Evolutionary conservation across 2,329 filamentous ascomycete genomes (phyloP).

Genomic region (Berkeleyomyces rouxiae): DNA sequence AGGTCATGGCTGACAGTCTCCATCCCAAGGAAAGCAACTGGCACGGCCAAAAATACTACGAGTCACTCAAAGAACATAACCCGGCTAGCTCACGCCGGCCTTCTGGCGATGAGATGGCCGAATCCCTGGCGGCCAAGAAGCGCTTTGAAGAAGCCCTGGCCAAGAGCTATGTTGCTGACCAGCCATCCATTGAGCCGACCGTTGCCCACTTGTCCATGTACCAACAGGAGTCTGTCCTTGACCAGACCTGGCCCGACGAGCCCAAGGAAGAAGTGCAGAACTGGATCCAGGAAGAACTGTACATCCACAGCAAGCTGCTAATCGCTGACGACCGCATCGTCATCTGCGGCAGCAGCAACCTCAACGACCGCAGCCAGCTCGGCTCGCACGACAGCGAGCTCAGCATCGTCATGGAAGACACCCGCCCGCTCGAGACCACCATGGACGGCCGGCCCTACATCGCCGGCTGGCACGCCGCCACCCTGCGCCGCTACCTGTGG

Average conservation of each 20-base stretch:
- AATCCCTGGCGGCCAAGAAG: constrained; percentile 27
- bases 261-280: constrained; percentile 63
- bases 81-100: constrained; percentile 32
- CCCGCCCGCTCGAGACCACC: constrained; percentile 46
- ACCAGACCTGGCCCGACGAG: constrained; percentile 67
- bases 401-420: constrained; percentile 78
- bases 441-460: constrained; percentile 69
- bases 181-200: constrained; percentile 22
- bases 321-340: constrained; percentile 77
- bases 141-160: constrained; percentile 21
- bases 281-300: constrained; percentile 91
- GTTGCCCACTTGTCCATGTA: constrained; percentile 69
- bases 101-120: constrained; percentile 29
- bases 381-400: constrained; percentile 85
- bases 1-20: constrained; percentile 51
- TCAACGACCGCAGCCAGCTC: constrained; percentile 80
- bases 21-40: constrained; percentile 56
- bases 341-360: constrained; percentile 73
- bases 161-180: constrained; percentile 13
- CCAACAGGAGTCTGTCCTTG: constrained; percentile 34
- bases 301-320: constrained; percentile 82
- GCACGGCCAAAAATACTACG: constrained; percentile 26
- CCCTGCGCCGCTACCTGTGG: constrained; percentile 69
- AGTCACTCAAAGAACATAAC: constrained; percentile 10
- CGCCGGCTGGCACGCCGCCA: constrained; percentile 68